Percentiles rank a stretch among this genome's conserved stretches.
Conservation (phyloP, 129 eudicot genomes). For the Ambrosia trifida region DNA sequence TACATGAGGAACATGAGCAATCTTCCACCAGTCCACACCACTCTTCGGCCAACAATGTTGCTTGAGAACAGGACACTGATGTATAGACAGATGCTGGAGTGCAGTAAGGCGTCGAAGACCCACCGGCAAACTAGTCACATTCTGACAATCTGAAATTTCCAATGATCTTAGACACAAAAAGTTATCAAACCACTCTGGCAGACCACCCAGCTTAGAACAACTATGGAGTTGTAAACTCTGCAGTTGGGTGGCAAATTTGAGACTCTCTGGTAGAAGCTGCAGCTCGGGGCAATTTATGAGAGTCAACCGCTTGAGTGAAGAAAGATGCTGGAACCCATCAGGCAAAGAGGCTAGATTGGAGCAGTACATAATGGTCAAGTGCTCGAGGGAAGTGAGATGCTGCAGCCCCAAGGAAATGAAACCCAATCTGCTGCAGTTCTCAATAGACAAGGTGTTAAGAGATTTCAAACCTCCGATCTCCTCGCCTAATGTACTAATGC, state of each 20-base stretch:
- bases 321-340: conserved; percentile 23
- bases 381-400: conserved; percentile 28
- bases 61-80: conserved; percentile 34
- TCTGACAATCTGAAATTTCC: conserved; percentile 28
- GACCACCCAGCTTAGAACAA: conserved; percentile 18
- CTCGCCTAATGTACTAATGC: conserved; percentile 11
- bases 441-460: conserved; percentile 30
- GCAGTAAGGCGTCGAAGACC: conserved; percentile 28
- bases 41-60: conserved; percentile 24
- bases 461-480: conserved; percentile 30
- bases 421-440: conserved; percentile 31
- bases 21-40: conserved; percentile 40
- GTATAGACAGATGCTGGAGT: conserved; percentile 31
- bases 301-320: conserved; percentile 26
- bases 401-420: conserved; percentile 26
- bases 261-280: conserved; percentile 32
- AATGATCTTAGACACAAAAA: conserved; percentile 28
- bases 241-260: conserved; percentile 26
- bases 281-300: conserved; percentile 31
- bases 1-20: conserved; percentile 31
- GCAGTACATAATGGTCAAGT: conserved; percentile 35
- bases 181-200: conserved; percentile 36
- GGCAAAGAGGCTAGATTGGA: conserved; percentile 33
- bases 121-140: conserved; percentile 29
- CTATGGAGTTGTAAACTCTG: conserved; percentile 32